Evolutionary conservation across 106 monocot species (phyloP).

Genomic region (Allium cepa): DNA sequence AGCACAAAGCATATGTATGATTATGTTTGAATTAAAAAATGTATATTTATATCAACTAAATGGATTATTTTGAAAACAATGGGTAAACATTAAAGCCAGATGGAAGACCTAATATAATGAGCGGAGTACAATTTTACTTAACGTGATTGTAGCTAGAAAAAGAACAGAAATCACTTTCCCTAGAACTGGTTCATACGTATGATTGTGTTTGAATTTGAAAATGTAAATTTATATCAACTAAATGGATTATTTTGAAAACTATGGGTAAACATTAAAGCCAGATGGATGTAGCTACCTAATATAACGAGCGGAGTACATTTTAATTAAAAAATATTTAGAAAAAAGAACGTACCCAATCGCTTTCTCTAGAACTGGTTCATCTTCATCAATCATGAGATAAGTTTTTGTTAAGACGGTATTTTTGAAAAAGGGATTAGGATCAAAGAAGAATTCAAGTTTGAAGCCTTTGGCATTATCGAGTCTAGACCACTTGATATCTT

Average conservation of each 20-base stretch:
- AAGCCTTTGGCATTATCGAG: slow-evolving; percentile 44
- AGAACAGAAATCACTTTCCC: too few relatives aligned
- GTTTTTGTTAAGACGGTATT: slow-evolving; percentile 38
- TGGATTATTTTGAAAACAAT: not conserved
- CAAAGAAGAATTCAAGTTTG: slow-evolving; percentile 49
- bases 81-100: too few relatives aligned
- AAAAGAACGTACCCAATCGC: slow-evolving; percentile 26
- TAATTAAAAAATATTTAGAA: not conserved
- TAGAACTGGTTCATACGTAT: not conserved
- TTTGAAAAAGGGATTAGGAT: slow-evolving; percentile 42
- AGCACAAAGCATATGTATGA: not conserved
- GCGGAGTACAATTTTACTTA: too few relatives aligned
- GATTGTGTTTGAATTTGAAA: not conserved
- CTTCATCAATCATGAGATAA: slow-evolving; percentile 63
- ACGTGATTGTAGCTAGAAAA: too few relatives aligned
- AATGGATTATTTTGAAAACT: not conserved
- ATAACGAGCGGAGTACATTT: too few relatives aligned
- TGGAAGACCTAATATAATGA: too few relatives aligned
- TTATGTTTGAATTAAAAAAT: not conserved
- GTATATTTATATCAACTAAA: not conserved
- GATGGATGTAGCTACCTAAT: too few relatives aligned
- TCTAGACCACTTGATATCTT: slow-evolving; percentile 40
- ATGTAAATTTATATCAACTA: not conserved
- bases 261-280: too few relatives aligned
- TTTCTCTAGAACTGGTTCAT: slow-evolving; percentile 45